Evolutionary conservation across 2,329 filamentous ascomycete species (phyloP), one percentile per base, ranked within the genome.

Genomic region (Stachybotrys chlorohalonatus): DNA sequence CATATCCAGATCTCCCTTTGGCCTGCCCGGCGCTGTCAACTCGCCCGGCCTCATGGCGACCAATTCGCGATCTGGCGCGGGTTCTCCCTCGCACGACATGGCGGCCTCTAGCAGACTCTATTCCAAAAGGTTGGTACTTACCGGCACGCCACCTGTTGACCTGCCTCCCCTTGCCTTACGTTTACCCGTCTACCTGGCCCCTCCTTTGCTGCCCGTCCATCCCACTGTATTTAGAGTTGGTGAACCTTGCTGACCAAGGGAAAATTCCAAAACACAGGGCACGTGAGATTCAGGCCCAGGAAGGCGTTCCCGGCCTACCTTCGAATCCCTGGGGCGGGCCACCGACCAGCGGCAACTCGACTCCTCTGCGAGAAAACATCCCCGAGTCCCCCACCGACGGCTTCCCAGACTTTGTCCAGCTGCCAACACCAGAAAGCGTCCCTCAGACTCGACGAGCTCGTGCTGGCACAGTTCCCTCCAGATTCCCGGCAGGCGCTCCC

Each of bases 371-470:
- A 66, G 94, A 97, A 75, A 96, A 93, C 61, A 97, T 99, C 58
- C 92, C 93, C 59, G 94, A 99, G 74, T 96, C 93, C 42, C 94
- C 94, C 36, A 94, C 89, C 61, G 93, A 96, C 75, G 93, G 89
- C 62, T 97, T 97, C 64, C 92, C 94, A 56, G 92, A 96, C 70
- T 90, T 96, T 68, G 82, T 87, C 59, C 83, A 85, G 63, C 79
- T 89, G 47, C 81, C 87, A 47, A 80, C 86, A 8, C 81, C 87
- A 60, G 81, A 85, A 59, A 80, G 77, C 55, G 68, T 87, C 57
- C 84, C 87, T 54, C 80, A 87, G 63, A 82, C 84, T 51, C 84
- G 94, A 60, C 85, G 94, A 68, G 87, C 90, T 62, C 85, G 94
- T 69, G 94, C 94, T 57, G 94, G 94, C 61, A 99, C 94, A 3